Evolutionary conservation across 306 rosid genomes (phyloP), one percentile per base, ranked within the genome.

Genomic region (Lathyrus tuberosus): DNA sequence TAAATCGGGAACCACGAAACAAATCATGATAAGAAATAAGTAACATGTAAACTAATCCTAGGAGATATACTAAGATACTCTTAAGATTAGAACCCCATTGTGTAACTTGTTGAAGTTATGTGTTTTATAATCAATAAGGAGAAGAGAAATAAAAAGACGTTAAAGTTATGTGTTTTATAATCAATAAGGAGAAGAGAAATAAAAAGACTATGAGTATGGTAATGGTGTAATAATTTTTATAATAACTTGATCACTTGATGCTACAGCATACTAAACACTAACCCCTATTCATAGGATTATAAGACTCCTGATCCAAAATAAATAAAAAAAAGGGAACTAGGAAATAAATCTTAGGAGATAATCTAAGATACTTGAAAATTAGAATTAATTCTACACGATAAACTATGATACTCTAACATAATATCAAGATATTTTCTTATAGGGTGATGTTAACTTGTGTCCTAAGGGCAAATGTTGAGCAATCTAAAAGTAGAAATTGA

Each of bases 401-500:
- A 56, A 56, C 38, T 26, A 56, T 1, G 5, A 26, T 56, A 56
- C 35, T 56, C 62, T 56, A 56, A 26, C 37, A 56, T 56, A 26
- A 56, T 56, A 56, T 56, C 38, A 26, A 56, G 62, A 26, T 54
- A 26, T 14, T 28, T 57, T 30, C 30, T 26, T 16, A 57, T 57
- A 13, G 40, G 40, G 6, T 35, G 10, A 35, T 35, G 10, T 35
- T 35, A 35, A 35, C 40, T 35, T 7, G 40, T 35, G 40, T 2
- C 40, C 40, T 7, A 35, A 35, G 40, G 10, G 40, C 40, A 3
- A 8, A 35, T 35, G 40, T 8, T 6, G 2, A 35, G 40, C 40
- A 35, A 35, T 35, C 40, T 6, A 35, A 35, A 35, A 35, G 40
- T 35, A 35, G 40, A 35, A 35, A 35, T 35, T 33, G 38, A 33